Evolutionary conservation across 176 grass and related monocot species (phyloP).

Genomic region (Lolium rigidum): DNA sequence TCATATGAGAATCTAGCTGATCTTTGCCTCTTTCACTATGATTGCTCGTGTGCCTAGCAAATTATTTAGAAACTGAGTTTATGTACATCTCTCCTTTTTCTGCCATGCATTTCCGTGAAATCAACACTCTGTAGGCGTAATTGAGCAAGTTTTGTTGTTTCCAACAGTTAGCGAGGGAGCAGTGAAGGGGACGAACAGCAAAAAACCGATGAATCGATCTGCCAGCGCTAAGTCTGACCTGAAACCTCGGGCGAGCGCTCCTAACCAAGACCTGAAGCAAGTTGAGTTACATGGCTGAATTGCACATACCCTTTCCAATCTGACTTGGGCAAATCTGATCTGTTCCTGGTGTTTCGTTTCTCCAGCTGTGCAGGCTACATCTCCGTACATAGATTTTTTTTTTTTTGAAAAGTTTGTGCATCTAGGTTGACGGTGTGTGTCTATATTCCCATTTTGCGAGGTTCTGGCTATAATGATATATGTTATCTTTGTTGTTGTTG

Average conservation of each 20-base stretch:
- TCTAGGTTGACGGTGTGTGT: slow-evolving; percentile 32
- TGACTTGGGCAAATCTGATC: slow-evolving; percentile 15
- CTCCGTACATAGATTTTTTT: slow-evolving; percentile 41
- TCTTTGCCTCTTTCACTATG: neutral
- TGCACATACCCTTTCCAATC: slow-evolving; percentile 14
- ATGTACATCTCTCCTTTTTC: slow-evolving; percentile 1
- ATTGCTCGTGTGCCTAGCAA: neutral
- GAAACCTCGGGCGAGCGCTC: slow-evolving; percentile 21
- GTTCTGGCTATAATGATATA: neutral
- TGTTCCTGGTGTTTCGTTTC: slow-evolving; percentile 15
- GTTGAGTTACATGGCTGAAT: slow-evolving; percentile 43
- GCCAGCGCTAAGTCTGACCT: slow-evolving; percentile 17
- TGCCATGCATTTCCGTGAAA: slow-evolving; percentile 34
- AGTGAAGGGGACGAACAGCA: slow-evolving; percentile 34
- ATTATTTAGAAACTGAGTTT: neutral
- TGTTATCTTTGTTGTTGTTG: neutral
- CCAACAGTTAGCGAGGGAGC: slow-evolving; percentile 40
- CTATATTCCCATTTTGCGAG: slow-evolving; percentile 14
- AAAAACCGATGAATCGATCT: slow-evolving; percentile 19
- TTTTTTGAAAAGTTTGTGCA: slow-evolving; percentile 13
- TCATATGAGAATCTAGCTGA: neutral
- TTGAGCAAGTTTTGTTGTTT: neutral
- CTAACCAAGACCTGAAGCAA: slow-evolving; percentile 43
- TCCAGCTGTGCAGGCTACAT: slow-evolving; percentile 31
- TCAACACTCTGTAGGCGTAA: neutral